phyloP scores from a whole-genome alignment of 108 stramenopile genomes.

The Stephanodiscus triporus region DNA sequence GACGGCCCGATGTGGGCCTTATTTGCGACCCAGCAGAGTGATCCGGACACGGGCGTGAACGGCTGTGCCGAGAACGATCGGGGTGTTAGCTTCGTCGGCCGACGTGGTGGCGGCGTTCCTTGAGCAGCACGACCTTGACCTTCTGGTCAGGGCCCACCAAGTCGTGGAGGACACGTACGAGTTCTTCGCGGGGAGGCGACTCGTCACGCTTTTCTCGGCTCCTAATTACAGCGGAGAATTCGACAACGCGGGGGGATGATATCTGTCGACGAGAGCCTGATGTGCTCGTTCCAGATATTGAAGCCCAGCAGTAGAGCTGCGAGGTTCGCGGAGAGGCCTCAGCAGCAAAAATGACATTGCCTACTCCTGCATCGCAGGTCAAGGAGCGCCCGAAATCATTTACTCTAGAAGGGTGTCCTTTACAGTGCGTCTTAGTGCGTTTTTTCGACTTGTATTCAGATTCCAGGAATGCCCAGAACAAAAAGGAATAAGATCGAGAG shows the following conservation, averaged over 20 bases:
- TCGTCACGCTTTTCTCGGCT: conserved; percentile 87
- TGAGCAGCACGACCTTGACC: conserved; percentile 83
- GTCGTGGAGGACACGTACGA: conserved; percentile 97
- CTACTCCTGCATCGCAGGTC: no score
- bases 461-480: no score
- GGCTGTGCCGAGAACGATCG: conserved; percentile 95
- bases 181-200: conserved; percentile 79
- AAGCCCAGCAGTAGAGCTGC: conserved; percentile 53
- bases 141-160: conserved; percentile 95
- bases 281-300: conserved; percentile 78
- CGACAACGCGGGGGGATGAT: conserved; percentile 90
- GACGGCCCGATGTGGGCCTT: conserved; percentile 92
- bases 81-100: conserved; percentile 90
- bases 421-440: background rate
- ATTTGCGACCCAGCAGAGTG: conserved; percentile 96
- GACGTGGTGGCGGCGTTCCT: conserved; percentile 85
- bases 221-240: conserved; percentile 90
- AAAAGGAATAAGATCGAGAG: background rate
- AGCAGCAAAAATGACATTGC: background rate
- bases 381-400: no score
- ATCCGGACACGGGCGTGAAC: conserved; percentile 80
- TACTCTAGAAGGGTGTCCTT: background rate
- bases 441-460: background rate
- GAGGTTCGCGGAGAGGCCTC: conserved; percentile 50
- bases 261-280: conserved; percentile 69